Evolutionary conservation across 1,139 yeast species (phyloP).

Genomic region (Saccharomycopsis hybrid): DNA sequence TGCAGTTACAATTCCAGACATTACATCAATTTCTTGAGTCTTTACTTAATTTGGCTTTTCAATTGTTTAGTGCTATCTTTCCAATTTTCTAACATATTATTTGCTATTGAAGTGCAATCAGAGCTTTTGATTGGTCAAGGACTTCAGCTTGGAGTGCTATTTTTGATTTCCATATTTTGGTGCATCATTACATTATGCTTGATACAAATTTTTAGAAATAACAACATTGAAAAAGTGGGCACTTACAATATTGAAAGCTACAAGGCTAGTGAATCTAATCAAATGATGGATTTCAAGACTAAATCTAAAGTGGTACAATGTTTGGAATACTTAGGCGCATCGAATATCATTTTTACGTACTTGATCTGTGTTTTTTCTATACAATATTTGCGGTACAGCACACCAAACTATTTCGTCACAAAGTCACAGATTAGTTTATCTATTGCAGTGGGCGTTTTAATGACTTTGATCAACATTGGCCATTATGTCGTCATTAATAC

Average conservation of each 20-base stretch:
- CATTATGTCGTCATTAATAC: constrained; percentile 1
- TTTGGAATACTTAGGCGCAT: constrained; percentile 4
- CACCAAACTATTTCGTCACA: constrained; percentile 1
- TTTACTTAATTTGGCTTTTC: constrained; percentile 10
- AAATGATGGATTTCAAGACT: constrained; percentile 7
- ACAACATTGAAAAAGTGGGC: constrained; percentile 4
- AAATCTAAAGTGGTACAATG: neutral
- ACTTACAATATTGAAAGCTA: constrained; percentile 6
- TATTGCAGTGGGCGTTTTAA: constrained; percentile 4
- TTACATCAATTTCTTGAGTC: constrained; percentile 6
- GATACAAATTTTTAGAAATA: constrained; percentile 12
- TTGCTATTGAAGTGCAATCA: neutral
- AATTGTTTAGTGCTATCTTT: constrained; percentile 6
- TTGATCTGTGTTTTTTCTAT: constrained; percentile 10
- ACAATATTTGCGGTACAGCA: constrained; percentile 10
- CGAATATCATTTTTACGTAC: constrained; percentile 1
- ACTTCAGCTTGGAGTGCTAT: constrained; percentile 8
- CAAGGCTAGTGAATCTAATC: neutral
- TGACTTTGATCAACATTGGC: constrained; percentile 1
- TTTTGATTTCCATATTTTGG: constrained; percentile 7
- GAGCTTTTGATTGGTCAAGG: constrained; percentile 4
- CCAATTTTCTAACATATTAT: constrained; percentile 9
- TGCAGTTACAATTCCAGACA: constrained; percentile 7
- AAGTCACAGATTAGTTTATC: neutral
- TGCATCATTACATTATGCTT: neutral